phyloP scores from a whole-genome alignment of 257 asterid species.

The Ehretia macrophylla region DNA sequence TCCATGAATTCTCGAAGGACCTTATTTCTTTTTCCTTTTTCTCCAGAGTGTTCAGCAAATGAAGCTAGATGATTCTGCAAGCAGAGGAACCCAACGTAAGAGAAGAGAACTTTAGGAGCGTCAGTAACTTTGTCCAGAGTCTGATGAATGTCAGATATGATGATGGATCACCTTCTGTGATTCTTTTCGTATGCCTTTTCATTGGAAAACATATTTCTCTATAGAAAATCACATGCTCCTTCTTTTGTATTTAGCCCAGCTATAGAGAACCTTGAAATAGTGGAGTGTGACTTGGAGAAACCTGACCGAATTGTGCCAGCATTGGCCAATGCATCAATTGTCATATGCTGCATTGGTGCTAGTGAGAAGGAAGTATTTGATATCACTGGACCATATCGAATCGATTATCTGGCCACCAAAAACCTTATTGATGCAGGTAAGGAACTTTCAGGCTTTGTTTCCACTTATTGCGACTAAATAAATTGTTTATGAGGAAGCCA shows the following conservation, averaged over 20 bases:
- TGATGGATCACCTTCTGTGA: neutral
- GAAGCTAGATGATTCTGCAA: conserved; percentile 49
- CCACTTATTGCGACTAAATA: neutral
- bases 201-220: conserved; percentile 17
- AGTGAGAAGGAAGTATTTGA: conserved; percentile 91
- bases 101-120: conserved; percentile 21
- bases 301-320: conserved; percentile 57
- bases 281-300: conserved; percentile 93
- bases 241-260: conserved; percentile 94
- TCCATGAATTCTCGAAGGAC: neutral
- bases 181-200: conserved; percentile 3
- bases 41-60: conserved; percentile 66
- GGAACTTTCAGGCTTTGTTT: conserved; percentile 2
- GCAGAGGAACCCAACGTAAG: conserved; percentile 63
- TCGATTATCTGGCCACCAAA: conserved; percentile 81
- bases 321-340: conserved; percentile 66
- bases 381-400: conserved; percentile 83
- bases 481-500: no score
- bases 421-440: conserved; percentile 90
- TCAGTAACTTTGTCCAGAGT: neutral
- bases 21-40: conserved; percentile 21
- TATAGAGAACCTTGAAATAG: conserved; percentile 91
- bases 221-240: conserved; percentile 41
- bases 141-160: conserved; percentile 10
- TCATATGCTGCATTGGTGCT: conserved; percentile 95